Evolutionary conservation across 352 stramenopile species (phyloP).

Genomic region (Phytophthora cactorum): DNA sequence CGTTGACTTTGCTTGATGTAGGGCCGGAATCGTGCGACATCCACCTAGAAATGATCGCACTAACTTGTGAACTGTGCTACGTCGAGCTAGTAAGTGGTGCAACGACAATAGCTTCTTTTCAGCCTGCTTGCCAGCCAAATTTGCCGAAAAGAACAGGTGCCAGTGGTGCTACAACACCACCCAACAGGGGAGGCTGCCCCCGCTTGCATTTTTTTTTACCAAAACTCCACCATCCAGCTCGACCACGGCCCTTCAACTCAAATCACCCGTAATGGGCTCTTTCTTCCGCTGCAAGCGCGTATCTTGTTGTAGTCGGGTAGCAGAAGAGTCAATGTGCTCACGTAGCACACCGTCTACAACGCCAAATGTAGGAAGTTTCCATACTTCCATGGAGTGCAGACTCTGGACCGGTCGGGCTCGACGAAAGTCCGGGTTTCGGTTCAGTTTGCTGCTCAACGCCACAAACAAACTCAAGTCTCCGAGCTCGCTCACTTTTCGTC

Average conservation of each 20-base stretch:
- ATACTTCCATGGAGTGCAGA: conserved; percentile 22
- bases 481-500: conserved; percentile 21
- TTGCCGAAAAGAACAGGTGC: conserved; percentile 5
- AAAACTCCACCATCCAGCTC: conserved; percentile 10
- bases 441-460: conserved; percentile 37
- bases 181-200: conserved; percentile 20
- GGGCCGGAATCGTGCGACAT: conserved; percentile 21
- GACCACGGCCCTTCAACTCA: conserved; percentile 24
- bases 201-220: conserved; percentile 13
- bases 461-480: conserved; percentile 36
- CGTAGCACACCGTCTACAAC: conserved; percentile 2
- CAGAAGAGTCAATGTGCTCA: conserved; percentile 22
- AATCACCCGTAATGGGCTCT: conserved; percentile 10
- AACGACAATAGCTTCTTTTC: conserved; percentile 3
- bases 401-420: not conserved
- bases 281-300: conserved; percentile 2
- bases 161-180: conserved; percentile 8
- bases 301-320: conserved; percentile 32
- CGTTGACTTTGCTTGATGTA: conserved; percentile 7
- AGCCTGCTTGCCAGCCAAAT: conserved; percentile 2
- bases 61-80: conserved; percentile 3
- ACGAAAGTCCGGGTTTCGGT: conserved; percentile 31
- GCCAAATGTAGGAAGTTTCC: conserved; percentile 24
- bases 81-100: conserved; percentile 5
- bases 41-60: conserved; percentile 13